Base-by-base conservation (phyloP, 345 rosid species). In the Toxicodendron radicans region DNA sequence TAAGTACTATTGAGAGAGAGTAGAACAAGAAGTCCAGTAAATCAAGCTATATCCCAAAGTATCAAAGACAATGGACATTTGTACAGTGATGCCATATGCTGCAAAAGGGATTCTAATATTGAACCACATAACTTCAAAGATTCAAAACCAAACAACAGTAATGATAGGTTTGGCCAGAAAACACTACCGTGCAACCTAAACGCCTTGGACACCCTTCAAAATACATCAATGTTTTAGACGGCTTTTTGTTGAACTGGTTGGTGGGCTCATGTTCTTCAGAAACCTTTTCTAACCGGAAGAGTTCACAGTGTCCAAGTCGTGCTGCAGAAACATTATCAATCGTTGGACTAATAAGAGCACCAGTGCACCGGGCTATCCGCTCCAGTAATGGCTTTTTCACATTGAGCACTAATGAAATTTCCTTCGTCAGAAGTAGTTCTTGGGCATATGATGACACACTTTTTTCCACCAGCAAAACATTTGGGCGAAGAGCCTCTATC, bases 201-300 rank as follows among this genome's bases (percentile, higher is more conserved):
- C 99, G 98, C 84, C 97, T 83, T 7, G 99, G 95, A 89, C 99
- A 96, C 60, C 99, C 97, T 87, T 96, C 99, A 85, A 96, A 96
- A 76, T 81, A 96, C 99, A 96, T 96, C 78, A 96, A 85, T 33
- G 99, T 93, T 85, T 89, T 93, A n/a, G 92, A 87, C 35, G 90
- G 86, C 73, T 87, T 96, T 82, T 83, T 88, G 90, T 79, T 88
- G 13, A 83, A 79, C 79, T 88, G 97, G 81, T 73, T 85, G 59
- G 81, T 75, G 59, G 73, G 70, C 86, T 93, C 97, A 10, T 89
- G 97, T 75, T 92, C 92, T 83, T 96, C 98, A 60, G 82, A 52
- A 74, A 93, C 88, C 79, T 73, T 89, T 81, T 89, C 95, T 56
- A 93, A 75, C 60, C 88, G 83, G 77, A 96, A 96, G 52, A 89